Evolutionary conservation across 2,329 filamentous ascomycete species (phyloP), one percentile per base, ranked within the genome.

Genomic region (Remersonia thermophila): DNA sequence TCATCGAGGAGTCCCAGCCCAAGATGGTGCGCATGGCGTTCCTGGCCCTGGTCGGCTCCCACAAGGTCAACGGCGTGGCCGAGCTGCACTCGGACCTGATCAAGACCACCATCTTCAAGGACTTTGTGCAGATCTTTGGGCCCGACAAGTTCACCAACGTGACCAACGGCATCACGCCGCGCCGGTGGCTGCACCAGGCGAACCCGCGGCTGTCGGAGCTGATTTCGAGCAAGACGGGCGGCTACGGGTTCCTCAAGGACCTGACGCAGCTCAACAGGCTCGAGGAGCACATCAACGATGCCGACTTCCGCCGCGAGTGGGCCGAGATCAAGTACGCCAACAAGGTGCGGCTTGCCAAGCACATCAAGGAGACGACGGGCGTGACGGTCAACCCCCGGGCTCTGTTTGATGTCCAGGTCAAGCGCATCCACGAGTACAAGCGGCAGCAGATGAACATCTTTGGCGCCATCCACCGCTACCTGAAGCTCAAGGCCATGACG

Each of bases 361-460:
- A 91, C 59, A 95, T 98, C 64, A 84, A 91, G 65, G 69, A 75
- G 20, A 78, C 80, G 5, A 83, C 79, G 2, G 81, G 80, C 20
- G 73, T 94, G 38, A 77, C 70, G 3, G 85, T 98, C 56, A 91
- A 94, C 57, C 89, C 91, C 0, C 65, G 80, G 8, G 74, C 89
- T 0, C 71, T 98, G 13, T 98, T 98, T 50, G 91, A 98, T 55
- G 83, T 98, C 9, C 91, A 98, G 55, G 91, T 98, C 51, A 98
- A 98, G 71, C 82, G 91, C 54, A 98, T 98, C 48, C 91, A 98
- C 60, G 91, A 98, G 61, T 98, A 98, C 66, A 98, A 98, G 72
- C 82, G 87, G 41, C 89, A 98, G 62, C 91, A 98, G 62, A 77
- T 98, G 58, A 98, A 98, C 66, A 95, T 98, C 51, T 96, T 96